These are phyloP conservation scores for Cordia subcordata DNA, from an alignment of 257 asterid species.

Conservation along the genomic window DNA sequence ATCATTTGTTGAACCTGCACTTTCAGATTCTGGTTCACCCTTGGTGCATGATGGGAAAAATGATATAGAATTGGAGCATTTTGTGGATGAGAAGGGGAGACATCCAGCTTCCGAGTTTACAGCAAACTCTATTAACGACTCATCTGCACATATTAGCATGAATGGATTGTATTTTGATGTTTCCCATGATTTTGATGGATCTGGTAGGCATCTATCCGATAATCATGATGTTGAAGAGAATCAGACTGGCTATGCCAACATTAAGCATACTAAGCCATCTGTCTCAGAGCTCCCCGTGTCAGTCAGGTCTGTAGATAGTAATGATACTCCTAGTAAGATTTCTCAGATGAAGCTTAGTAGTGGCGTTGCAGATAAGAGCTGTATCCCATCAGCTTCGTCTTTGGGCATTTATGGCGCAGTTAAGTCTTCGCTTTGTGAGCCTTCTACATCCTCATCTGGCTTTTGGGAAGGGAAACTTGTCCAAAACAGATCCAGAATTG, in stretches of 20 bases:
- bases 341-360: slow-evolving; percentile 16
- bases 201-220: slow-evolving; percentile 14
- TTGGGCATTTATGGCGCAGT: slow-evolving; percentile 27
- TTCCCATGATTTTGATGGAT: slow-evolving; percentile 21
- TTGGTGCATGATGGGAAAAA: slow-evolving; percentile 19
- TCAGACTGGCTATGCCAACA: slow-evolving; percentile 10
- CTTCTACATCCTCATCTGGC: slow-evolving; percentile 55
- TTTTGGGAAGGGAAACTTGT: slow-evolving; percentile 63
- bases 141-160: slow-evolving; percentile 22
- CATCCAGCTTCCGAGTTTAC: slow-evolving; percentile 15
- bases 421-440: slow-evolving; percentile 41
- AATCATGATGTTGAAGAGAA: background rate
- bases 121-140: slow-evolving; percentile 24
- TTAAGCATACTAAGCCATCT: slow-evolving; percentile 23
- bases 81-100: slow-evolving; percentile 20
- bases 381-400: slow-evolving; percentile 35
- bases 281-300: slow-evolving; percentile 22
- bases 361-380: slow-evolving; percentile 18
- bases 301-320: slow-evolving; percentile 12
- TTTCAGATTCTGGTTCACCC: slow-evolving; percentile 22
- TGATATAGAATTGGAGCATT: slow-evolving; percentile 16
- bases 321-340: slow-evolving; percentile 18
- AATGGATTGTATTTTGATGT: slow-evolving; percentile 21
- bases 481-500: slow-evolving; percentile 32
- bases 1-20: slow-evolving; percentile 16